Conservation (phyloP, 1,139 yeast species). For the Candida albicans region DNA sequence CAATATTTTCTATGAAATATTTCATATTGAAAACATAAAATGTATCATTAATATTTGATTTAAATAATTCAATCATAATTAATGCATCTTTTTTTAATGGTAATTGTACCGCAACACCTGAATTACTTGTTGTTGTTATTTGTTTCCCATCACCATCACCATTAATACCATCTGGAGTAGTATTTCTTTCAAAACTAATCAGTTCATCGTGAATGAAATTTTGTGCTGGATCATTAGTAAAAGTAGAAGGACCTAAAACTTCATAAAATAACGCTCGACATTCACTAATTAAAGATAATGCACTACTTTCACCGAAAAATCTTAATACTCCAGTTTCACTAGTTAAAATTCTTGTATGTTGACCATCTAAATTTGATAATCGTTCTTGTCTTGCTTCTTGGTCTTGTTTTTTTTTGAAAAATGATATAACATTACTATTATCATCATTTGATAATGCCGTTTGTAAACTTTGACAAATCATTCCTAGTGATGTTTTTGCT, state of each 20-base stretch:
- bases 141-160: too few relatives aligned
- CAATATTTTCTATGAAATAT: constrained; percentile 23
- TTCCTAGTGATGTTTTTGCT: constrained; percentile 22
- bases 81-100: constrained; percentile 24
- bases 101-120: constrained; percentile 18
- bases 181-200: constrained; percentile 21
- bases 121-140: too few relatives aligned
- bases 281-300: constrained; percentile 25
- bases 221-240: constrained; percentile 36
- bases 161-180: constrained; percentile 9
- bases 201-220: constrained; percentile 31
- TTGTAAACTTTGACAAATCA: constrained; percentile 17
- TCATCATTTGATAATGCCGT: constrained; percentile 23
- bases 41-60: constrained; percentile 34
- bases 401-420: constrained; percentile 2
- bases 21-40: constrained; percentile 36
- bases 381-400: constrained; percentile 12
- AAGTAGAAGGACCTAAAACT: constrained; percentile 16
- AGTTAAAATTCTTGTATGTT: constrained; percentile 18
- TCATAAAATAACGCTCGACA: constrained; percentile 22
- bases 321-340: constrained; percentile 21
- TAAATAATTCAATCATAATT: constrained; percentile 28
- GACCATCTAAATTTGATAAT: constrained; percentile 16
- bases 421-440: constrained; percentile 4
- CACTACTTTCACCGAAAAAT: constrained; percentile 28